phyloP scores from a whole-genome alignment of 257 asterid genomes.

The Marsdenia floribunda region DNA sequence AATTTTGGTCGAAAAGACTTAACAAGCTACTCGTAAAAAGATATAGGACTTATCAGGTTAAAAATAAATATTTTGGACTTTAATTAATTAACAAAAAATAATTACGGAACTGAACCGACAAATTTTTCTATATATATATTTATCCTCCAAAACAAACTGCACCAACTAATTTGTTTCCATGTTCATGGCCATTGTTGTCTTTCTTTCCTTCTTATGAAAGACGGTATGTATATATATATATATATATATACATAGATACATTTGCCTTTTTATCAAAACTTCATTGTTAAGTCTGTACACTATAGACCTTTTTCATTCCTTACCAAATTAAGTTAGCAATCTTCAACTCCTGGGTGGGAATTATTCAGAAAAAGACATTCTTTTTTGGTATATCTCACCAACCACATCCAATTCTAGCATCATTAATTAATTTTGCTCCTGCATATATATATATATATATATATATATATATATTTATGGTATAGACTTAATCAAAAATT shows the following conservation, averaged over 20 bases:
- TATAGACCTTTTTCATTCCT: conserved; percentile 7
- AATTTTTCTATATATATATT: no score
- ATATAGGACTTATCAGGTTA: no score
- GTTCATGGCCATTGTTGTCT: conserved; percentile 2
- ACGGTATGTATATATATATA: no score
- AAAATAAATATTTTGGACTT: no score
- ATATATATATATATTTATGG: no score
- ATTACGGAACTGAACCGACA: no score
- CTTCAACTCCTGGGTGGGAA: conserved; percentile 16
- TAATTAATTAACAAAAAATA: no score
- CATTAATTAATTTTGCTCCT: neutral
- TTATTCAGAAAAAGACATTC: conserved; percentile 11
- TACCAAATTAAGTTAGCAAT: conserved; percentile 2
- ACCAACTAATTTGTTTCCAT: conserved; percentile 21
- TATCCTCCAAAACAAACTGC: conserved; percentile 10
- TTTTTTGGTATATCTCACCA: conserved; percentile 12
- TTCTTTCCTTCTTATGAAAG: conserved; percentile 1
- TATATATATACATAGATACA: neutral
- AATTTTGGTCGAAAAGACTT: no score
- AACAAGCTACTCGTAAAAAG: no score
- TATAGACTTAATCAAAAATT: no score
- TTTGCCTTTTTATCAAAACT: neutral
- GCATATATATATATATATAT: no score
- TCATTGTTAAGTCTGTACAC: conserved; percentile 1
- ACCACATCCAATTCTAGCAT: conserved; percentile 14